A percentile compares a stretch with the other conserved stretches of the same genome.
phyloP scores from a whole-genome alignment of 768 basidiomycete genomes.

The Boletus insuetus region DNA sequence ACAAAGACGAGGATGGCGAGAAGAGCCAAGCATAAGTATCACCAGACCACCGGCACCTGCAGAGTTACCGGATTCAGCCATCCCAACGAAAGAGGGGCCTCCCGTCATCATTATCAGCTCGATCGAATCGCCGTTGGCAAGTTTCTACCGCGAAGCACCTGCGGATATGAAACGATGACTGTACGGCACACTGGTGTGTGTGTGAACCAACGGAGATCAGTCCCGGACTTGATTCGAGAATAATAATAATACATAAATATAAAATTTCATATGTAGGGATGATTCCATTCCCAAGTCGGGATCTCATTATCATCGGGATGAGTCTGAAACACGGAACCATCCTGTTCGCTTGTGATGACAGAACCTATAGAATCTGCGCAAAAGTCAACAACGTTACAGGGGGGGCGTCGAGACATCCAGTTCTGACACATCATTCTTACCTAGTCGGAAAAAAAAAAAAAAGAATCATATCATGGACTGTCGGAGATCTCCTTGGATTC shows the following conservation, averaged over 20 bases:
- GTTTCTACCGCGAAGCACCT: slow-evolving; percentile 23
- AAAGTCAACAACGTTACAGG: slow-evolving; percentile 11
- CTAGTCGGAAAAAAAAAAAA: not conserved
- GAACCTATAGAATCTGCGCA: not conserved
- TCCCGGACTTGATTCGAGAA: slow-evolving; percentile 3
- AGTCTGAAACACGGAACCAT: not conserved
- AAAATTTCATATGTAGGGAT: too few species aligned
- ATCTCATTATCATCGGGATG: not conserved
- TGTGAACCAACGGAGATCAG: slow-evolving; percentile 4
- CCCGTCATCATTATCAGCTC: not conserved
- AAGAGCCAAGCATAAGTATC: too few species aligned
- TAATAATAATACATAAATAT: not conserved
- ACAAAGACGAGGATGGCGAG: too few species aligned
- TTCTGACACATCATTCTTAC: not conserved
- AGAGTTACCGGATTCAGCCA: slow-evolving; percentile 5
- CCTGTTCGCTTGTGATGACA: not conserved
- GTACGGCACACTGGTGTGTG: too few species aligned
- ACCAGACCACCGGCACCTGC: not conserved
- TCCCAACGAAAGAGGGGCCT: too few species aligned
- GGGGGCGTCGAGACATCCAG: too few species aligned
- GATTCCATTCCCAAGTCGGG: not conserved
- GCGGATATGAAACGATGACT: slow-evolving; percentile 5
- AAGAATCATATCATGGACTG: not conserved
- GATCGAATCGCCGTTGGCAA: not conserved
- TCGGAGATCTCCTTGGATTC: slow-evolving; percentile 1